These are phyloP conservation scores for Gentiana dahurica DNA, from an alignment of 257 asterid genomes.

Conservation along the genomic window DNA sequence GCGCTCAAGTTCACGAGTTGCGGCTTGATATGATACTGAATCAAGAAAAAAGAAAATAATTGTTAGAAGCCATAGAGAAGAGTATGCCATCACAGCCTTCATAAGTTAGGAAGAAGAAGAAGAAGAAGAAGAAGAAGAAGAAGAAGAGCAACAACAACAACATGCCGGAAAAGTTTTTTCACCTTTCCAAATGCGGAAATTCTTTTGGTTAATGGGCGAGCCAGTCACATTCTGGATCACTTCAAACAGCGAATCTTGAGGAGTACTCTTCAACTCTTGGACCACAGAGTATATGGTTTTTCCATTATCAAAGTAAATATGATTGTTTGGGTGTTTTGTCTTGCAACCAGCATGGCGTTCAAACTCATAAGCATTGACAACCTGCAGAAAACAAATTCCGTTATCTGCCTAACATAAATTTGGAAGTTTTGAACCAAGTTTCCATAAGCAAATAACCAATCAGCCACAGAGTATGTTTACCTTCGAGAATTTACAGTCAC, in stretches of 20 bases:
- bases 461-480: conserved; percentile 14
- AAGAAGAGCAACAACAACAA: no score
- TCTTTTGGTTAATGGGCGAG: conserved; percentile 47
- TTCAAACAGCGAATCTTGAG: conserved; percentile 47
- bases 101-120: not conserved
- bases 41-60: conserved; percentile 3
- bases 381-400: conserved; percentile 25
- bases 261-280: conserved; percentile 60
- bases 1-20: conserved; percentile 48
- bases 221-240: conserved; percentile 45
- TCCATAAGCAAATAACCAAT: not conserved
- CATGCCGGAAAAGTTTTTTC: conserved; percentile 2
- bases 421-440: not conserved
- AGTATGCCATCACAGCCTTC: not conserved
- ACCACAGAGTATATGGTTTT: conserved; percentile 65
- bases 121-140: not conserved
- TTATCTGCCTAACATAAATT: not conserved
- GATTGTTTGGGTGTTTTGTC: conserved; percentile 76
- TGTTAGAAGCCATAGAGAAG: not conserved
- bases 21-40: conserved; percentile 59
- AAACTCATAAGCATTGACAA: conserved; percentile 57
- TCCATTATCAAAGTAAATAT: conserved; percentile 68
- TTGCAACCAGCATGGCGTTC: conserved; percentile 79
- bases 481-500: conserved; percentile 60
- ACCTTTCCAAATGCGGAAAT: conserved; percentile 70